A percentile compares a stretch with the other conserved stretches of the same genome.
These are phyloP conservation scores for Exobasidium rhododendri DNA, from an alignment of 1,284 basidiomycete species.

Conservation along the genomic window DNA sequence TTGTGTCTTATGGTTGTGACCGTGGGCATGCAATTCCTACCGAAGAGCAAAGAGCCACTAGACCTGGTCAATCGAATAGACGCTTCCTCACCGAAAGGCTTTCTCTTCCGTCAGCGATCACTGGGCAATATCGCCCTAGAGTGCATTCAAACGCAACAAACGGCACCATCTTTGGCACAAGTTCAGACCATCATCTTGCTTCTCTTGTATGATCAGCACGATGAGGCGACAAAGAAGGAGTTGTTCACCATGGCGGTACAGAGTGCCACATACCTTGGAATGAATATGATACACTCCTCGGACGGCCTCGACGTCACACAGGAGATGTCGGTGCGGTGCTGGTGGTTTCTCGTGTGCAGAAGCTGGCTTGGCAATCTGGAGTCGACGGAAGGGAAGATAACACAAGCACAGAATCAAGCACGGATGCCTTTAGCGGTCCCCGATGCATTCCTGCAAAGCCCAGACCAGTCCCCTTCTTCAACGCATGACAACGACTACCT, in stretches of 20 bases:
- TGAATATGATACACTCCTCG: background rate
- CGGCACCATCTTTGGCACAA: background rate
- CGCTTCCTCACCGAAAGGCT: background rate
- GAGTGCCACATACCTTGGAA: background rate
- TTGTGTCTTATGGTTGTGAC: background rate
- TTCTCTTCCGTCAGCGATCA: background rate
- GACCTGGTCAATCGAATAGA: background rate
- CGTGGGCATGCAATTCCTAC: background rate
- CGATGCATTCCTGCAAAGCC: background rate
- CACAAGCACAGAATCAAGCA: too few species aligned
- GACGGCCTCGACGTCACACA: background rate
- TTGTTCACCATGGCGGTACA: background rate
- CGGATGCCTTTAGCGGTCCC: too few species aligned
- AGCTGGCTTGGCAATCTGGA: background rate
- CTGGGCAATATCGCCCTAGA: background rate
- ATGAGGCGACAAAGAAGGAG: background rate
- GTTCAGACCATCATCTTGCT: constrained; percentile 5
- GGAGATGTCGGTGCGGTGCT: background rate
- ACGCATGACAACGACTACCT: background rate
- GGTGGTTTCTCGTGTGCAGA: background rate
- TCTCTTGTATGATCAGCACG: background rate
- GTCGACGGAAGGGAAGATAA: too few species aligned
- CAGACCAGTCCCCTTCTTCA: background rate
- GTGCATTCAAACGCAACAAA: background rate
- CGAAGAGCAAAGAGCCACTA: background rate